Percentiles rank a stretch among this genome's conserved stretches.
Evolutionary conservation across 805 yeast genomes (phyloP).

Genomic region (Lachancea kluyveri): DNA sequence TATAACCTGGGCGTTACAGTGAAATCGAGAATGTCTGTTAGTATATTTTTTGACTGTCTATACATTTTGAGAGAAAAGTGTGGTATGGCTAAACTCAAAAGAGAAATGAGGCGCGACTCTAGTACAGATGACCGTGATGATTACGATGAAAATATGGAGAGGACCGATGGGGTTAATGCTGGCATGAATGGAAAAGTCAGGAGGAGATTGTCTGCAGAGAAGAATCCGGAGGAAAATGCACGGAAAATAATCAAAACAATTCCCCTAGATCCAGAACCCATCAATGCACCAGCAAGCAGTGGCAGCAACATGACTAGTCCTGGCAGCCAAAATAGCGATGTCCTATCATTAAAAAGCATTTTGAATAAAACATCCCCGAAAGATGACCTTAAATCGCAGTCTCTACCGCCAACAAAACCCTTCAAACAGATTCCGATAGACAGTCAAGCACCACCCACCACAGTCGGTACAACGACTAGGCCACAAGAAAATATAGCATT

Average conservation of each 20-base stretch:
- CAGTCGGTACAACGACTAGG: too few relatives aligned
- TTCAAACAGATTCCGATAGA: too few relatives aligned
- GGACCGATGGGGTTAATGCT: constrained; percentile 6
- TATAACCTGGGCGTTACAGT: constrained; percentile 47
- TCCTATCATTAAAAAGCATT: constrained; percentile 15
- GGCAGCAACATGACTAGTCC: constrained; percentile 17
- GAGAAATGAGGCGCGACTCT: constrained; percentile 25
- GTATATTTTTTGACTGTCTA: constrained; percentile 85
- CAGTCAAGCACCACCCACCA: too few relatives aligned
- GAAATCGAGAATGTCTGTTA: constrained; percentile 83
- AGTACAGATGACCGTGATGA: constrained; percentile 31
- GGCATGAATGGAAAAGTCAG: constrained; percentile 30
- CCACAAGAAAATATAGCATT: too few relatives aligned
- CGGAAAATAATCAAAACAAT: constrained; percentile 69
- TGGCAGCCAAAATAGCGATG: constrained; percentile 14
- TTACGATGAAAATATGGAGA: constrained; percentile 26
- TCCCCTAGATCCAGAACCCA: constrained; percentile 81
- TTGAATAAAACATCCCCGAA: constrained; percentile 17
- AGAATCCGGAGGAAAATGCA: constrained; percentile 66
- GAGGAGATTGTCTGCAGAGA: constrained; percentile 47
- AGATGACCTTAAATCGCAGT: constrained; percentile 5
- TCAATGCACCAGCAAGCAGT: constrained; percentile 30
- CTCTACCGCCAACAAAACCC: not conserved
- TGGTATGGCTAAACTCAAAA: constrained; percentile 67
- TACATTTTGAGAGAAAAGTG: constrained; percentile 81